Conservation (phyloP, 108 stramenopile species). For the Cyclotella distinguenda region DNA sequence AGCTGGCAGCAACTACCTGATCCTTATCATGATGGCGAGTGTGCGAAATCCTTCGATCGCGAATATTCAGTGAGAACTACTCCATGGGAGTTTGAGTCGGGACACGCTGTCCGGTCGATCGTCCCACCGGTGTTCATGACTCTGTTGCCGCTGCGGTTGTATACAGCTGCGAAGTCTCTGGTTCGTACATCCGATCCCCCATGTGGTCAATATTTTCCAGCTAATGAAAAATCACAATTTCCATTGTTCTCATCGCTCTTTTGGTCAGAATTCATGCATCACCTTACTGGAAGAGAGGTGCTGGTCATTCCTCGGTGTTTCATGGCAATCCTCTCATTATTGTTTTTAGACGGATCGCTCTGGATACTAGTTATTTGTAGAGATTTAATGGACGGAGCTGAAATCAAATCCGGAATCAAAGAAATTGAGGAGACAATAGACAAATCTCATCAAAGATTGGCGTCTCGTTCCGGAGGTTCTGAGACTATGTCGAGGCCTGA, state of each 20-base stretch:
- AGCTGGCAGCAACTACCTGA: conserved; percentile 30
- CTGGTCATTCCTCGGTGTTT: conserved; percentile 65
- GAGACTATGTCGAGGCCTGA: too few species aligned
- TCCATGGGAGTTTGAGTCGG: conserved; percentile 79
- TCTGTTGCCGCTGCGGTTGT: conserved; percentile 56
- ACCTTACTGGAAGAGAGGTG: conserved; percentile 61
- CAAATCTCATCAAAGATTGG: too few species aligned
- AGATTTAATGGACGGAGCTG: conserved; percentile 11
- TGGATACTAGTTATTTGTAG: conserved; percentile 38
- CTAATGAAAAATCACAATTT: neutral
- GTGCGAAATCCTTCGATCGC: neutral
- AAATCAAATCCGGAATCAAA: conserved; percentile 6
- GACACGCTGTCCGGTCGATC: conserved; percentile 75
- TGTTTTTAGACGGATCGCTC: conserved; percentile 59
- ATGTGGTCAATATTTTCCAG: neutral
- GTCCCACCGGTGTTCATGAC: conserved; percentile 72
- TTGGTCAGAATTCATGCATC: conserved; percentile 11
- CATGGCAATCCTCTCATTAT: conserved; percentile 59
- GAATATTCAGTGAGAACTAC: conserved; percentile 29
- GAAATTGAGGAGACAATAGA: too few species aligned
- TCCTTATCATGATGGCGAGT: neutral
- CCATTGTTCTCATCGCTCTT: conserved; percentile 1
- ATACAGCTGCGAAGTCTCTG: conserved; percentile 22
- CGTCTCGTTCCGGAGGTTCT: too few species aligned
- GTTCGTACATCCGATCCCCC: neutral